These are phyloP conservation scores for Coemansia sp. DNA, from an alignment of 192 early-diverging fungal species.

Conservation along the genomic window DNA sequence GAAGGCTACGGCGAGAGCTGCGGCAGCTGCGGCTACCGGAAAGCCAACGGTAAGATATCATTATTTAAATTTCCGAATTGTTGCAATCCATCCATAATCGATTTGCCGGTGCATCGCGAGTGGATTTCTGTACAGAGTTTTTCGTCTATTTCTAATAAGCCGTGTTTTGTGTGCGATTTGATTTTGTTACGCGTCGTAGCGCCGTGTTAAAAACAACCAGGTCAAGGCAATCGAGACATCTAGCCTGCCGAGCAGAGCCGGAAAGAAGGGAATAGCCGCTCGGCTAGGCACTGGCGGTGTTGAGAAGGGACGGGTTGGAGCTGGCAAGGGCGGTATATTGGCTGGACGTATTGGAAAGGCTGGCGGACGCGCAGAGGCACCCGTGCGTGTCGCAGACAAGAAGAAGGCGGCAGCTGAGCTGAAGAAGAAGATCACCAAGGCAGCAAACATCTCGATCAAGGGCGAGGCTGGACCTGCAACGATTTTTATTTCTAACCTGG, in stretches of 20 bases:
- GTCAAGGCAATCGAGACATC: not conserved
- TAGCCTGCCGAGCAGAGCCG: not conserved
- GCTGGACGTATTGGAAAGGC: conserved; percentile 7
- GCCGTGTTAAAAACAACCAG: conserved; percentile 38
- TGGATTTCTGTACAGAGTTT: too few relatives aligned
- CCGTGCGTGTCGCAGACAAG: not conserved
- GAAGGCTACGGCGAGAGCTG: conserved; percentile 10
- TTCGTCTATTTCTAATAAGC: not conserved
- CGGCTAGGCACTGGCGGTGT: conserved; percentile 15
- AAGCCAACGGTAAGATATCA: conserved; percentile 3
- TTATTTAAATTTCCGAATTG: too few relatives aligned
- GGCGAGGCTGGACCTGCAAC: conserved; percentile 44
- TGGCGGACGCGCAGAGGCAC: not conserved
- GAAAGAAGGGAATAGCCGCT: conserved; percentile 9
- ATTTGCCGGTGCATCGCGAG: too few relatives aligned
- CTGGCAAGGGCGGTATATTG: not conserved
- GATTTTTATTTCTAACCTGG: conserved; percentile 47
- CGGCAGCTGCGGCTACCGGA: not conserved
- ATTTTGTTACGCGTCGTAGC: conserved; percentile 10
- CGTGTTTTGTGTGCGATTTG: not conserved
- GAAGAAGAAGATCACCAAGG: conserved; percentile 1
- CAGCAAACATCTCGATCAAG: conserved; percentile 26
- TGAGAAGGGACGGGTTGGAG: not conserved
- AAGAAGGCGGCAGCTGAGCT: conserved; percentile 4
- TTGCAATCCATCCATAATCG: too few relatives aligned